Conservation (phyloP, 495 filamentous ascomycete genomes). For the Aspergillus homomorphus region DNA sequence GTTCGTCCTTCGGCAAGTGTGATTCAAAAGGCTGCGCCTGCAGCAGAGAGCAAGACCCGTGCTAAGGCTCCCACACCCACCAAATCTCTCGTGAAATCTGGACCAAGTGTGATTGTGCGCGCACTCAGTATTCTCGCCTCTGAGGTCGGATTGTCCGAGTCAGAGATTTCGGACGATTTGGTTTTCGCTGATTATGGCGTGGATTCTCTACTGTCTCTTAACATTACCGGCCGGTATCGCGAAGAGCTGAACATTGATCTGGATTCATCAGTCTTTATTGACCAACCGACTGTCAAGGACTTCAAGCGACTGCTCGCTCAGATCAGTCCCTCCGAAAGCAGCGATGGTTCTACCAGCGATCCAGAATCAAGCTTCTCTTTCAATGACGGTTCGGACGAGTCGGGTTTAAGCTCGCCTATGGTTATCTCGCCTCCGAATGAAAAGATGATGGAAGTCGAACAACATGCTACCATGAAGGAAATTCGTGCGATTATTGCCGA, state of each 20-base stretch:
- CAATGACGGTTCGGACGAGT: constrained; percentile 30
- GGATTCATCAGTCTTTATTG: constrained; percentile 54
- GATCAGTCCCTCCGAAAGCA: constrained; percentile 34
- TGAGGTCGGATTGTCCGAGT: constrained; percentile 60
- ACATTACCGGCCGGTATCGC: constrained; percentile 45
- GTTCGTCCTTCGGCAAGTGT: constrained; percentile 30
- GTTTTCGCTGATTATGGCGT: constrained; percentile 52
- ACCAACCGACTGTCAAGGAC: constrained; percentile 56
- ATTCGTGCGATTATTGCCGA: constrained; percentile 60
- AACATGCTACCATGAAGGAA: constrained; percentile 44
- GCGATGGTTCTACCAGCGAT: constrained; percentile 35
- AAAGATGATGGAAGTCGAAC: constrained; percentile 36
- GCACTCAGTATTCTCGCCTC: constrained; percentile 63
- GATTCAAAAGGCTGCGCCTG: constrained; percentile 35
- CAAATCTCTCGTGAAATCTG: constrained; percentile 25
- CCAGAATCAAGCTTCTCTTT: constrained; percentile 29
- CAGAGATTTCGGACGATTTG: constrained; percentile 55
- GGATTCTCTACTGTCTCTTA: constrained; percentile 52
- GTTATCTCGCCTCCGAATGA: constrained; percentile 33
- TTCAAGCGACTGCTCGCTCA: constrained; percentile 57
- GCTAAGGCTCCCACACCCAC: constrained; percentile 22
- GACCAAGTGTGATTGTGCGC: constrained; percentile 27
- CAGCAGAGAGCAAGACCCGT: constrained; percentile 28
- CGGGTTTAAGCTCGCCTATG: constrained; percentile 35
- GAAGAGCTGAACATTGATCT: constrained; percentile 51